Percentiles rank a stretch among this genome's conserved stretches.
Evolutionary conservation across 106 monocot species (phyloP).

Genomic region (Gastrodia elata): DNA sequence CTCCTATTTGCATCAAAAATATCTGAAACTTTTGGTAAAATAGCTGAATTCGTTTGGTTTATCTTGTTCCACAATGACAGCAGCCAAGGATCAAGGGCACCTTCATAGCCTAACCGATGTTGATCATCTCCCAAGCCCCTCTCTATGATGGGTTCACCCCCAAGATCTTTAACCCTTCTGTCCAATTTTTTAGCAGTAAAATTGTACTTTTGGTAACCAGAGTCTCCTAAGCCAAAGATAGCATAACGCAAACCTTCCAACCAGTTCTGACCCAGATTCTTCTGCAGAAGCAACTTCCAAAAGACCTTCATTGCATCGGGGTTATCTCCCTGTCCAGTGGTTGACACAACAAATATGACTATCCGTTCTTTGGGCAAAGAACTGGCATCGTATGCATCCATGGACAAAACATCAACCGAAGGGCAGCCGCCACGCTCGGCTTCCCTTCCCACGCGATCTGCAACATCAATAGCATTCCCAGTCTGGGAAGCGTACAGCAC

Average conservation of each 20-base stretch:
- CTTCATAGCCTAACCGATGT: constrained; percentile 91
- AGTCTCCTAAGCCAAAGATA: constrained; percentile 93
- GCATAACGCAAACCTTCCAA: constrained; percentile 63
- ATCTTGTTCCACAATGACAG: constrained; percentile 63
- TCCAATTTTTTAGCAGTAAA: constrained; percentile 91
- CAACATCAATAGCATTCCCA: constrained; percentile 79
- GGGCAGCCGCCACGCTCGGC: constrained; percentile 75
- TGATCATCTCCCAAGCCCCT: constrained; percentile 93
- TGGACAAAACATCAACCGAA: constrained; percentile 47
- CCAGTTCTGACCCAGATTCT: constrained; percentile 48
- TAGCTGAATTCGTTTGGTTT: constrained; percentile 33
- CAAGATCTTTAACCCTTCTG: constrained; percentile 68
- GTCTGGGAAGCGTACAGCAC: constrained; percentile 89
- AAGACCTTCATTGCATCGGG: constrained; percentile 96
- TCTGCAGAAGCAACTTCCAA: constrained; percentile 73
- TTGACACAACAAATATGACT: constrained; percentile 78
- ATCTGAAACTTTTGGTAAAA: constrained; percentile 60
- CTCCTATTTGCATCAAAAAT: constrained; percentile 31
- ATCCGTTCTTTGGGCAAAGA: constrained; percentile 34
- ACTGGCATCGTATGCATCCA: constrained; percentile 51
- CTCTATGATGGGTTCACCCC: constrained; percentile 64
- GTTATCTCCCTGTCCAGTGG: constrained; percentile 83
- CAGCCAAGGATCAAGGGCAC: constrained; percentile 70
- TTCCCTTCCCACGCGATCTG: constrained; percentile 79
- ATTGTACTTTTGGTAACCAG: constrained; percentile 93